Evolutionary conservation across 2,329 filamentous ascomycete genomes (phyloP).

Genomic region (Sporothrix brunneoviolacea): DNA sequence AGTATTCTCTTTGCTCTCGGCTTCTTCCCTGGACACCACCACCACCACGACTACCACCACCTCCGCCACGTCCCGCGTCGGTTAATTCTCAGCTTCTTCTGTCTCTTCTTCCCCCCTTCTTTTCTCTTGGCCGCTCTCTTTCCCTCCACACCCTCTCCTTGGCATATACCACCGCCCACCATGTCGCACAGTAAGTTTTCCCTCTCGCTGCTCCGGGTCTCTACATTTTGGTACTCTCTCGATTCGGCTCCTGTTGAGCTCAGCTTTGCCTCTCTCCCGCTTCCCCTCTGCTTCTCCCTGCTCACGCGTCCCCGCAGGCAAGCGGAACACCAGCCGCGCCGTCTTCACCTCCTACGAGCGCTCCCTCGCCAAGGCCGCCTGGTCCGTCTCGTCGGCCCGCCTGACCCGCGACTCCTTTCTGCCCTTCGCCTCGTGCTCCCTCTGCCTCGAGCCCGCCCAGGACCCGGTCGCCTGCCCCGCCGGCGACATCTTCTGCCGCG

Average conservation of each 20-base stretch:
- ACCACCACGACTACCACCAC: not conserved
- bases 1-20: too few species aligned
- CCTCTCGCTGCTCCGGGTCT: too few species aligned
- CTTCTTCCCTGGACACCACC: slow-evolving; percentile 3
- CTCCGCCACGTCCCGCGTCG: not conserved
- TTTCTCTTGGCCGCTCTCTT: not conserved
- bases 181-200: slow-evolving; percentile 41
- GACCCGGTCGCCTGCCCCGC: slow-evolving; percentile 76
- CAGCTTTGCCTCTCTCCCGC: not conserved
- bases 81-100: not conserved
- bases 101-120: not conserved
- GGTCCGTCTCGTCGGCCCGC: slow-evolving; percentile 76
- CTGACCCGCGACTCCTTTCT: slow-evolving; percentile 87
- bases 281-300: slow-evolving; percentile 5
- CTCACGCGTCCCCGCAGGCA: slow-evolving; percentile 41
- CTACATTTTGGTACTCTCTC: not conserved
- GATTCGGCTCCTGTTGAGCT: not conserved
- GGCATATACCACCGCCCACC: slow-evolving; percentile 14
- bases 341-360: slow-evolving; percentile 95
- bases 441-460: slow-evolving; percentile 76
- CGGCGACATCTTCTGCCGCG: slow-evolving; percentile 90
- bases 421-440: slow-evolving; percentile 78
- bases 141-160: not conserved
- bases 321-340: slow-evolving; percentile 84
- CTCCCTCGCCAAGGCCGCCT: slow-evolving; percentile 69